phyloP scores from a whole-genome alignment of 2,329 filamentous ascomycete genomes.

The Fusarium sp. region DNA sequence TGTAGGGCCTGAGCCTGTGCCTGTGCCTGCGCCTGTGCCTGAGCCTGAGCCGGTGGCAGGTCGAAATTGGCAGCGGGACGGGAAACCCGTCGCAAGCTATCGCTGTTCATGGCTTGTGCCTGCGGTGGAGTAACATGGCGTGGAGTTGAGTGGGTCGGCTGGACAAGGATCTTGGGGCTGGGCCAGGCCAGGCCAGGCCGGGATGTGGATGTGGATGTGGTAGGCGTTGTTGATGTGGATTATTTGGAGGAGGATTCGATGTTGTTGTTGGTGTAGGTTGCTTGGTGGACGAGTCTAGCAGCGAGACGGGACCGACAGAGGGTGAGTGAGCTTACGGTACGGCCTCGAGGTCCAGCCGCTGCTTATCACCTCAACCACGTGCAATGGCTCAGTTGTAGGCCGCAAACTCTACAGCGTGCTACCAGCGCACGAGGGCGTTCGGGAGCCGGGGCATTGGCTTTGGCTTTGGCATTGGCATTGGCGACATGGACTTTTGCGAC shows the following conservation, averaged over 20 bases:
- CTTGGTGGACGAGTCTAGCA: no score
- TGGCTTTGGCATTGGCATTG: no score
- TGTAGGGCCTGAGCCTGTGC: slow-evolving; percentile 29
- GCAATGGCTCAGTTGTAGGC: slow-evolving; percentile 11
- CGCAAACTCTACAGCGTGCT: slow-evolving; percentile 1
- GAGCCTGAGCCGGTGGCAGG: slow-evolving; percentile 37
- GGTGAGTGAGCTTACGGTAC: no score
- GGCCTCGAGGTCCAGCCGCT: slow-evolving; percentile 1
- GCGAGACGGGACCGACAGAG: no score
- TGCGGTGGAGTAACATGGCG: slow-evolving; percentile 49
- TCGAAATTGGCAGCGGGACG: slow-evolving; percentile 46
- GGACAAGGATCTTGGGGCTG: slow-evolving; percentile 40
- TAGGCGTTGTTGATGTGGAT: slow-evolving; percentile 29
- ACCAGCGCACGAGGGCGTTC: background rate
- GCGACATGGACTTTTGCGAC: no score
- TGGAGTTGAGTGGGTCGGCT: slow-evolving; percentile 42
- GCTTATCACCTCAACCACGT: slow-evolving; percentile 20
- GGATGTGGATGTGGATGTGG: slow-evolving; percentile 15
- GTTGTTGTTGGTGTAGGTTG: no score
- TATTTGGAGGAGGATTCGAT: slow-evolving; percentile 17
- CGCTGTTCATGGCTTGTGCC: slow-evolving; percentile 48
- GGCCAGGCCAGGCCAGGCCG: slow-evolving; percentile 26
- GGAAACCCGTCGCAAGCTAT: slow-evolving; percentile 47
- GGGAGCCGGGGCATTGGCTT: slow-evolving; percentile 3
- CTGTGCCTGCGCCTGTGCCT: slow-evolving; percentile 19